Evolutionary conservation across 495 filamentous ascomycete genomes (phyloP), one percentile per base, ranked within the genome.

Genomic region (Glarea lozoyensis): DNA sequence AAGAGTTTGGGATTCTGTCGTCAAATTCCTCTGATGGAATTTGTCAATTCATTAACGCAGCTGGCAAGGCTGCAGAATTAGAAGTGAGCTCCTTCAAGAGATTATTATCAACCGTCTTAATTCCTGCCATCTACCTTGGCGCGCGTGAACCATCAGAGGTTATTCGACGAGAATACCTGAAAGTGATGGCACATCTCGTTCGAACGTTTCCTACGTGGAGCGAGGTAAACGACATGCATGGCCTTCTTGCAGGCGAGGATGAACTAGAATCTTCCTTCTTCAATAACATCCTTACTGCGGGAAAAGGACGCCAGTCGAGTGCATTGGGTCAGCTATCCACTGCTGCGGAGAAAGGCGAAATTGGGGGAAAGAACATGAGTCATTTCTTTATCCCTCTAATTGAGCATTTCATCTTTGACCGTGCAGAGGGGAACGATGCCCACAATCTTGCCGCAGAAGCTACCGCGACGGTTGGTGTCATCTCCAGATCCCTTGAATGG

Each of bases 331-430:
- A 85, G 34, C 64, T 98, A 15, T 79, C 84, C 35, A 62, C 62
- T 10, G 78, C 80, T 40, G 83, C 83, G 24, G 56, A 66, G 2
- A 72, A 73, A 40, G 72, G 75, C 15, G 62, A 73, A 27, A 60
- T 96, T 18, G 70, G 70, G 34, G 82, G 84, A 52, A 74, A 75
- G 31, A 90, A 94, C 52, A 70, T 94, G 49, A 79, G 79, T 52
- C 79, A 89, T 30, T 82, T 95, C 58, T 87, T 97, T 57, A 71
- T 97, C 20, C 93, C 92, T 1, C 70, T 97, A 10, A 72, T 95
- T 13, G 92, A 99, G 56, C 88, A 95, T 58, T 96, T 94, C 54
- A 76, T 94, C 18, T 90, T 97, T 53, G 79, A 87, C 49, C 71
- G 76, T 42, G 75, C 75, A 12, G 84, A 79, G 18, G 81, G 85